Evolutionary conservation across 2,329 filamentous ascomycete species (phyloP), one percentile per base, ranked within the genome.

Genomic region (Cercospora sp.): DNA sequence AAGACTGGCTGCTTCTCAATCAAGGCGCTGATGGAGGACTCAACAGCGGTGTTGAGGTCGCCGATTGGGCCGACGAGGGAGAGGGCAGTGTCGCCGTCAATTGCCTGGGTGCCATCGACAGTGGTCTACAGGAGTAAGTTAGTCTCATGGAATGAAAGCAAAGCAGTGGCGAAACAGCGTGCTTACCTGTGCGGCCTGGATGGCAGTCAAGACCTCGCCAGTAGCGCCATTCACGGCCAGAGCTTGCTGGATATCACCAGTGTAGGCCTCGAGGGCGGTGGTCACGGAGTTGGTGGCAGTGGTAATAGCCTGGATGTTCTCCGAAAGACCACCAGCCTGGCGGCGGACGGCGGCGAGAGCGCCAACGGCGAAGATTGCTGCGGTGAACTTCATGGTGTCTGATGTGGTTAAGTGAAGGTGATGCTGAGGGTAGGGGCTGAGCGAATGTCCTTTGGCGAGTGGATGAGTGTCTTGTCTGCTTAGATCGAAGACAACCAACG

Each of bases 301-400:
- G 48, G 30, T 64, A 31, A 64, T 64, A 13, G 62, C 48, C 23
- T 53, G 40, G 23, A 68, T 64, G 31, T 61, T 53, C 20, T 26
- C 55, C 20, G 61, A 20, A 30, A 68, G 61, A 55, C 61, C 57
- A 45, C 36, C 58, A 20, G 60, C 12, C 55, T 68, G 66, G 55
- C 66, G 66, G 26, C 61, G 42, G 36, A 68, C 61, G 31, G 55
- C 62, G 57, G 66, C 66, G 45, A 68, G 61, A 20, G 66, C 61
- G 61, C 66, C 57, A 40, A 60, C 45, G 55, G 66, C 42, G 55
- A 68, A 68, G 61, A 68, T 57, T 55, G 66, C 66, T 36, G 59
- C 42, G n/a, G 61, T 64, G 61, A 68, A 68, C 45, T 57, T 64
- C 66, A 68, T 68, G 53, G 5, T 65, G 55, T 60, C 40, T 55